Evolutionary conservation across 768 basidiomycete species (phyloP).

Genomic region (Strobilomyces dryophilus): DNA sequence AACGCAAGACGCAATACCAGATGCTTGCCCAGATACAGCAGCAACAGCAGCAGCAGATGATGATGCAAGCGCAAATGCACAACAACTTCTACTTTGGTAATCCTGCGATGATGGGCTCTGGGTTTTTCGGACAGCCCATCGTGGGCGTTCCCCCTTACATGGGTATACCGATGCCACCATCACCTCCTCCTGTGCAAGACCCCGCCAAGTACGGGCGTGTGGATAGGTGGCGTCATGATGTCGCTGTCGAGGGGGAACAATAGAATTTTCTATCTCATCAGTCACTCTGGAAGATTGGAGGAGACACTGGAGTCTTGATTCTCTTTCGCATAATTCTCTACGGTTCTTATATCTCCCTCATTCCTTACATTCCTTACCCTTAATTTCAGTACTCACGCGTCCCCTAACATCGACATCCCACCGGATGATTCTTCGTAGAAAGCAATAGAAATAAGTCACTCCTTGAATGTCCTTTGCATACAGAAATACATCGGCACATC

Average conservation of each 20-base stretch:
- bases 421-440: background rate
- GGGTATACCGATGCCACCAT: slow-evolving; percentile 37
- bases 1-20: slow-evolving; percentile 58
- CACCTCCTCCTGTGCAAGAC: slow-evolving; percentile 64
- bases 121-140: slow-evolving; percentile 59
- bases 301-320: slow-evolving; percentile 7
- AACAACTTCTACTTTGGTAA: slow-evolving; percentile 69
- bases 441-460: slow-evolving; percentile 33
- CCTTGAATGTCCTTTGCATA: slow-evolving; percentile 33
- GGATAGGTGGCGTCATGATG: slow-evolving; percentile 78
- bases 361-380: background rate
- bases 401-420: background rate
- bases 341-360: background rate
- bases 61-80: slow-evolving; percentile 76
- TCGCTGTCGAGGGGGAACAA: slow-evolving; percentile 63
- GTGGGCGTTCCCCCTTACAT: slow-evolving; percentile 47
- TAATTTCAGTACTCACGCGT: background rate
- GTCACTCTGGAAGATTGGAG: slow-evolving; percentile 7
- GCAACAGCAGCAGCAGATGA: slow-evolving; percentile 59
- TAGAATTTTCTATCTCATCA: slow-evolving; percentile 15
- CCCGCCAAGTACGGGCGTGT: slow-evolving; percentile 65
- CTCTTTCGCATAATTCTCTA: slow-evolving; percentile 11
- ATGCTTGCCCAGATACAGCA: slow-evolving; percentile 44
- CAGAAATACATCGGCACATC: slow-evolving; percentile 33
- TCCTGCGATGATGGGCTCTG: slow-evolving; percentile 65